These are phyloP conservation scores for Boletus fagicola DNA, from an alignment of 768 basidiomycete genomes.

Conservation along the genomic window DNA sequence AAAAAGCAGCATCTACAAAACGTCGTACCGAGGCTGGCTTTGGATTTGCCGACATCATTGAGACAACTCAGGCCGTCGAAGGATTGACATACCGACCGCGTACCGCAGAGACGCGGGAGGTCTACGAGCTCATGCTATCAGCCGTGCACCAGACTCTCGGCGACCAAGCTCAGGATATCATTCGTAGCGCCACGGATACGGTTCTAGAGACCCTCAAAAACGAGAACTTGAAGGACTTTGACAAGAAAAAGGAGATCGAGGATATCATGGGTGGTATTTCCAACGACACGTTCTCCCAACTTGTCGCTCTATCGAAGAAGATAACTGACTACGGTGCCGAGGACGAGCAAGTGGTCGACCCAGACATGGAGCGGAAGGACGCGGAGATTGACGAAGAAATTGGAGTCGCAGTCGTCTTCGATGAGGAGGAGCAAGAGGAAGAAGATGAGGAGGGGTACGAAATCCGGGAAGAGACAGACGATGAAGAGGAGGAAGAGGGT, in stretches of 20 bases:
- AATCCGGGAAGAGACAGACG: conserved; percentile 77
- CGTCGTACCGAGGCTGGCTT: conserved; percentile 64
- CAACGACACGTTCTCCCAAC: conserved; percentile 76
- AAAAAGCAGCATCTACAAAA: conserved; percentile 53
- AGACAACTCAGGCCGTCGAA: conserved; percentile 90
- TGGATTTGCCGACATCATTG: conserved; percentile 89
- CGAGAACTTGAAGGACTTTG: conserved; percentile 89
- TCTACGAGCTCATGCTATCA: conserved; percentile 88
- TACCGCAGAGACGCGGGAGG: conserved; percentile 91
- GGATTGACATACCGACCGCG: conserved; percentile 90
- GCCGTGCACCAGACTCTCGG: conserved; percentile 81
- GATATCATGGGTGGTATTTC: conserved; percentile 62
- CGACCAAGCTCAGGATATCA: conserved; percentile 94
- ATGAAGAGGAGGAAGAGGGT: conserved; percentile 64
- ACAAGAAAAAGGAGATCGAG: conserved; percentile 94
- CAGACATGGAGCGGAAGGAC: conserved; percentile 76
- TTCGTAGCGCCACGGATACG: conserved; percentile 92
- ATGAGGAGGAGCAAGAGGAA: conserved; percentile 94
- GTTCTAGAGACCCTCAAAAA: conserved; percentile 87
- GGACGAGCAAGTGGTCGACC: conserved; percentile 75
- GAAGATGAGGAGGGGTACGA: conserved; percentile 91
- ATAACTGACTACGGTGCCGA: conserved; percentile 94
- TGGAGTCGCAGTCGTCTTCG: conserved; percentile 97
- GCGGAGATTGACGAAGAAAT: conserved; percentile 93
- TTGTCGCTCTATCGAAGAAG: conserved; percentile 86